Evolutionary conservation across 2,329 filamentous ascomycete genomes (phyloP), one percentile per base, ranked within the genome.

Genomic region (Neonectria coccinea): DNA sequence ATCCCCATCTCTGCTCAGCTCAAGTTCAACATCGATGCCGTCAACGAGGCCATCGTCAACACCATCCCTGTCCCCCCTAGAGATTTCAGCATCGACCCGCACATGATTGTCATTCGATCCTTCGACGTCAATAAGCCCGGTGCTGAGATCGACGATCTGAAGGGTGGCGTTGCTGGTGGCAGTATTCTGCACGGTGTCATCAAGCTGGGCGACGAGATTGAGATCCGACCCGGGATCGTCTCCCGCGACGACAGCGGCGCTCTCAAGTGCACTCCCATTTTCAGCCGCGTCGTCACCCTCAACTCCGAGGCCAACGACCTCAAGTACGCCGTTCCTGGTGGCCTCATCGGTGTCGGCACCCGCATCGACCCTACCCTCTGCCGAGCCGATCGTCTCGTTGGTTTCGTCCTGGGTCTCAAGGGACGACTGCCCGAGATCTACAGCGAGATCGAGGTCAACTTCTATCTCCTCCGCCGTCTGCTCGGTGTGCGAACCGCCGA

Each of bases 51-150:
- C 75, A 92, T 99, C 70, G 93, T 97, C 80, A 94, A 93, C 78
- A 97, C 93, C 75, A 97, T 99, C 74, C 96, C 96, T 27, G 91
- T 98, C 10, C 96, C 96, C 16, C 83, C 91, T 65, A 89, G 96
- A 80, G 94, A 98, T 81, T 98, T 99, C 84, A 89, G 89, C 72
- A 89, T 92, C 74, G 92, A 95, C 71, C 96, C 96, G 47, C 94
- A 97, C 83, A 97, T 99, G 93, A 99, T 99, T 76, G 91, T 99
- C 78, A 99, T 99, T 80, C 93, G 96, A 81, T 98, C 95, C 2
- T 99, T 99, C 80, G 96, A 99, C 78, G 97, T 99, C 77, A 99
- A 99, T 89, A 99, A 99, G 88, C 96, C 96, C 45, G 96, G 96
- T 88, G 94, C 96, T 45, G 96, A 97, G 82, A 98, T 99, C 70